Evolutionary conservation across 129 eudicot genomes (phyloP).

Genomic region (Centaurea solstitialis): DNA sequence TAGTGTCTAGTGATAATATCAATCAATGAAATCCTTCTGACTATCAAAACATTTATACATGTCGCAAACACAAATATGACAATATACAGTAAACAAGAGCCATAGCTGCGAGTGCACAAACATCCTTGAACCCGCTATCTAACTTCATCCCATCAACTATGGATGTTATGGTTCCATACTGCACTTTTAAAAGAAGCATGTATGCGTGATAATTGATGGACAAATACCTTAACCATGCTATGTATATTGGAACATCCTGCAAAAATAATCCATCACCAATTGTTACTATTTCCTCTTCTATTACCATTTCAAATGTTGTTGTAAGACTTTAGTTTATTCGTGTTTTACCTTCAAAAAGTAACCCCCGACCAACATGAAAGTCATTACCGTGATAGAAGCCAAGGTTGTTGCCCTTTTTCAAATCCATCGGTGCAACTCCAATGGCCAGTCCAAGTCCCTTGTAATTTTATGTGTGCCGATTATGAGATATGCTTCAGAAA

Average conservation of each 20-base stretch:
- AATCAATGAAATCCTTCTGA: too few species aligned
- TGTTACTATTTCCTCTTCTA: not conserved
- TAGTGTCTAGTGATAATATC: too few species aligned
- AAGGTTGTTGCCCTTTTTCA: too few species aligned
- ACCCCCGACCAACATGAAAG: too few species aligned
- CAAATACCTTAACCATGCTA: conserved; percentile 86
- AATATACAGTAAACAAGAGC: conserved; percentile 71
- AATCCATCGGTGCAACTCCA: too few species aligned
- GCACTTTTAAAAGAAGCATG: conserved; percentile 84
- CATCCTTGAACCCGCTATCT: conserved; percentile 66
- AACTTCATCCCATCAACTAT: conserved; percentile 49
- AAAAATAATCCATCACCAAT: conserved; percentile 3
- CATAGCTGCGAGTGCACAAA: conserved; percentile 62
- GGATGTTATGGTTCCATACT: conserved; percentile 56
- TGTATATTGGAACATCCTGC: conserved; percentile 86
- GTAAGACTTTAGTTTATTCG: not conserved
- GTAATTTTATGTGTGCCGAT: too few species aligned
- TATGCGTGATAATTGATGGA: conserved; percentile 94
- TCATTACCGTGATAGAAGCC: too few species aligned
- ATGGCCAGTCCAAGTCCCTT: too few species aligned
- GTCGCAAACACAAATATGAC: conserved; percentile 70
- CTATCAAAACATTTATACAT: conserved; percentile 32
- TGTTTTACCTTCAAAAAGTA: too few species aligned
- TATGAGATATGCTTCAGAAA: too few species aligned
- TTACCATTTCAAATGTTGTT: not conserved